Percentiles rank a stretch among this genome's conserved stretches.
These are phyloP conservation scores for Phytophthora multivora DNA, from an alignment of 352 stramenopile genomes.

Conservation along the genomic window DNA sequence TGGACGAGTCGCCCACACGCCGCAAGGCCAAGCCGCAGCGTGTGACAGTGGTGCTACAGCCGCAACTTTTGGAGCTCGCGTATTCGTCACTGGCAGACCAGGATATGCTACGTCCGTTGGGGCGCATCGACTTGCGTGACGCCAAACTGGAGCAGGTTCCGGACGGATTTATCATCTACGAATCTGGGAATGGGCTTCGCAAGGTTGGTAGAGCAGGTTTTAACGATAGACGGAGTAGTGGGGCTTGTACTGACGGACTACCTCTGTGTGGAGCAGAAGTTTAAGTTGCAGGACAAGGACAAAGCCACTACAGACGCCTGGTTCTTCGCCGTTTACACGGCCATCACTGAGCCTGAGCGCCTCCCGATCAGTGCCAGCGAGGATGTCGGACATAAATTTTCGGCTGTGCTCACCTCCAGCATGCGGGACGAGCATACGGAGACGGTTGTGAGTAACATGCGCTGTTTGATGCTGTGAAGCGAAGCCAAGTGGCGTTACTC, in stretches of 20 bases:
- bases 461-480: conserved; percentile 6
- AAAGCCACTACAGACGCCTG: conserved; percentile 78
- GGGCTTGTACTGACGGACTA: not conserved
- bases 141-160: conserved; percentile 77
- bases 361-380: conserved; percentile 46
- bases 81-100: conserved; percentile 79
- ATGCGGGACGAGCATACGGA: conserved; percentile 65
- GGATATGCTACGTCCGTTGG: conserved; percentile 67
- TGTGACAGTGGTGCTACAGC: conserved; percentile 69
- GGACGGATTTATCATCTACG: conserved; percentile 79
- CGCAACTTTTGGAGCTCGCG: conserved; percentile 64
- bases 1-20: conserved; percentile 31
- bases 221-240: conserved; percentile 2
- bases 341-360: conserved; percentile 68
- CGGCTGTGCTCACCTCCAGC: conserved; percentile 56
- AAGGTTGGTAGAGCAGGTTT: conserved; percentile 42
- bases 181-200: conserved; percentile 31
- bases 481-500: conserved; percentile 9
- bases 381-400: conserved; percentile 53
- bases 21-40: conserved; percentile 45
- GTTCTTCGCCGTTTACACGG: conserved; percentile 79
- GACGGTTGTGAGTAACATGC: conserved; percentile 43
- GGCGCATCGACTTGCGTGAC: conserved; percentile 57
- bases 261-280: conserved; percentile 41
- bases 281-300: conserved; percentile 81